Percentiles rank a stretch among this genome's conserved stretches.
These are phyloP conservation scores for Saksenaea oblongispora DNA, from an alignment of 371 early-diverging fungal genomes.

Conservation along the genomic window DNA sequence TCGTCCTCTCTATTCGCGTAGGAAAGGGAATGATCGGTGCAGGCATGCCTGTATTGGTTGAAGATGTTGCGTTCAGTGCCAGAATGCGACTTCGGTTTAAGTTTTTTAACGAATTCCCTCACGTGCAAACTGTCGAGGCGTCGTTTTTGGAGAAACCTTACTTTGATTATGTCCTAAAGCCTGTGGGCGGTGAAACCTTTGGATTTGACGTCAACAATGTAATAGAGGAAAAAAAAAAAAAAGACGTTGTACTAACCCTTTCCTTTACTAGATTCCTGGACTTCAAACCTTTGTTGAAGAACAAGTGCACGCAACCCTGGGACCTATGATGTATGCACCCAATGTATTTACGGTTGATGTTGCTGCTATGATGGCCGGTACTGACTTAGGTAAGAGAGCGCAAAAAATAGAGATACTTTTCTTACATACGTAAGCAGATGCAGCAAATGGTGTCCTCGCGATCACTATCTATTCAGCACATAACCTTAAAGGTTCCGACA, in stretches of 20 bases:
- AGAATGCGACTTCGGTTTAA: slow-evolving; percentile 75
- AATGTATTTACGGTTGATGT: slow-evolving; percentile 79
- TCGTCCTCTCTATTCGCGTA: slow-evolving; percentile 88
- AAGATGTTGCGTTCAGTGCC: slow-evolving; percentile 88
- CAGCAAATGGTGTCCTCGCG: slow-evolving; percentile 82
- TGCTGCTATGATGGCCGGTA: slow-evolving; percentile 75
- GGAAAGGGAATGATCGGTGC: slow-evolving; percentile 86
- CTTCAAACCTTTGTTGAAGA: slow-evolving; percentile 74
- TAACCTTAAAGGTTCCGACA: slow-evolving; percentile 76
- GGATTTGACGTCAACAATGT: slow-evolving; percentile 76
- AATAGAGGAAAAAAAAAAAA: slow-evolving; percentile 8
- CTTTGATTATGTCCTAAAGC: slow-evolving; percentile 91
- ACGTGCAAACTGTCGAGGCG: slow-evolving; percentile 82
- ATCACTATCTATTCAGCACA: slow-evolving; percentile 74
- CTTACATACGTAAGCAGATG: neutral
- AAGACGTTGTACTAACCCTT: neutral
- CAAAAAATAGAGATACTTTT: neutral
- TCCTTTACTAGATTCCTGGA: slow-evolving; percentile 63
- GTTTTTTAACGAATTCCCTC: slow-evolving; percentile 81
- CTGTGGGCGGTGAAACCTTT: slow-evolving; percentile 84
- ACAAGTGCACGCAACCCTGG: slow-evolving; percentile 65
- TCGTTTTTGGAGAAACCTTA: slow-evolving; percentile 84
- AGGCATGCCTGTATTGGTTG: slow-evolving; percentile 88
- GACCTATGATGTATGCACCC: slow-evolving; percentile 86
- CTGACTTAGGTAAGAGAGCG: slow-evolving; percentile 15